These are phyloP conservation scores for Daldinia childiae DNA, from an alignment of 495 filamentous ascomycete genomes.

Conservation along the genomic window DNA sequence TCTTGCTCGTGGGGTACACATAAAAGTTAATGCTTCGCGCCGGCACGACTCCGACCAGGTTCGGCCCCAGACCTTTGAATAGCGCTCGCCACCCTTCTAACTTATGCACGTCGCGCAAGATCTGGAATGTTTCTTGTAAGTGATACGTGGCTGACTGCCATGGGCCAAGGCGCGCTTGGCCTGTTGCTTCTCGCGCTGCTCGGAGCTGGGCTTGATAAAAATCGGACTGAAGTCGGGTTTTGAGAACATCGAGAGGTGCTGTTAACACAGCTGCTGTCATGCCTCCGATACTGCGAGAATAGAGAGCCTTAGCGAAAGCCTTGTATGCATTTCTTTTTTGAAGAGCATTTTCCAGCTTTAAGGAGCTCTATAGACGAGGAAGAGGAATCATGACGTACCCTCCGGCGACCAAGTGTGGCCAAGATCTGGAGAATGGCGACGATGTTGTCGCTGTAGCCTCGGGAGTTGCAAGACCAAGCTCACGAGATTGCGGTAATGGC, in stretches of 20 bases:
- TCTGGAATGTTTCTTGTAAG: slow-evolving; percentile 81
- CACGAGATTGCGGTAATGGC: slow-evolving; percentile 65
- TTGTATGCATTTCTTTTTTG: neutral
- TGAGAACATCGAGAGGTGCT: slow-evolving; percentile 88
- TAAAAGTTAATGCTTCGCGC: slow-evolving; percentile 90
- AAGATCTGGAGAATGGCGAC: slow-evolving; percentile 74
- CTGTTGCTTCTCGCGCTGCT: slow-evolving; percentile 55
- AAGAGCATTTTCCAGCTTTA: neutral
- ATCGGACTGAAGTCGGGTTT: slow-evolving; percentile 88
- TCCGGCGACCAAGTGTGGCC: slow-evolving; percentile 89
- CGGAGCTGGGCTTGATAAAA: slow-evolving; percentile 80
- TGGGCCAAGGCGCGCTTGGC: slow-evolving; percentile 53
- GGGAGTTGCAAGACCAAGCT: slow-evolving; percentile 67
- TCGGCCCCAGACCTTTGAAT: slow-evolving; percentile 90
- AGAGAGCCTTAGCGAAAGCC: slow-evolving; percentile 15
- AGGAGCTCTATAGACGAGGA: slow-evolving; percentile 11
- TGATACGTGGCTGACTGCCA: slow-evolving; percentile 64
- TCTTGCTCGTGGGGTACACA: slow-evolving; percentile 88
- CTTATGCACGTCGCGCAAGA: slow-evolving; percentile 77
- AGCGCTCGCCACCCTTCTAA: slow-evolving; percentile 83
- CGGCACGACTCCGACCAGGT: slow-evolving; percentile 86
- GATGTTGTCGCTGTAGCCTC: slow-evolving; percentile 49
- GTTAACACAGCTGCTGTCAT: slow-evolving; percentile 89
- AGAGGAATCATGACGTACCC: slow-evolving; percentile 63
- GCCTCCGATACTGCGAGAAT: slow-evolving; percentile 72